Conservation (phyloP, 1,139 yeast genomes). For the Lodderomyces elongisporus region DNA sequence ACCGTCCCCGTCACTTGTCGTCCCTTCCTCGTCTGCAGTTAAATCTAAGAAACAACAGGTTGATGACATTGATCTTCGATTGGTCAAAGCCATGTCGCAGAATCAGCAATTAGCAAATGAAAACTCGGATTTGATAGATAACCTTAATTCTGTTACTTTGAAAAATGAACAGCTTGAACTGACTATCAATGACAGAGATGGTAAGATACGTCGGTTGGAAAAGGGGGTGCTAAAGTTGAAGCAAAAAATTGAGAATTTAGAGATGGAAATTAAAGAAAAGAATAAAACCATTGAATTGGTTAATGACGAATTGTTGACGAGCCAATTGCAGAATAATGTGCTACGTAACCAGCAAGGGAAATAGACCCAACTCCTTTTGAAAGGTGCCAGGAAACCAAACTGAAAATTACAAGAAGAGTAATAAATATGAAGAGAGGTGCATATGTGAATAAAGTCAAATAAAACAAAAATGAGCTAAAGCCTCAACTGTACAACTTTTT, state of each 20-base stretch:
- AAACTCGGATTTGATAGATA: slow-evolving; percentile 16
- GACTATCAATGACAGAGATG: slow-evolving; percentile 12
- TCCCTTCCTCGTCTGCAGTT: background rate
- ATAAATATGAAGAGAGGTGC: too few species aligned
- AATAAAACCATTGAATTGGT: slow-evolving; percentile 54
- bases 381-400: slow-evolving; percentile 10
- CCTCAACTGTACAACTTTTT: too few species aligned
- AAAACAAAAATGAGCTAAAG: too few species aligned
- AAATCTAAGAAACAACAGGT: slow-evolving; percentile 1
- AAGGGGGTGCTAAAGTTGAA: slow-evolving; percentile 21
- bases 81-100: slow-evolving; percentile 8
- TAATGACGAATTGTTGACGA: slow-evolving; percentile 67
- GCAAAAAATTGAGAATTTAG: slow-evolving; percentile 28
- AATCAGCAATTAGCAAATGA: slow-evolving; percentile 12
- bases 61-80: slow-evolving; percentile 1
- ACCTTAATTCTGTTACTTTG: slow-evolving; percentile 23
- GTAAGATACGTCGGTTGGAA: slow-evolving; percentile 18
- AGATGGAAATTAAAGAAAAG: slow-evolving; percentile 49
- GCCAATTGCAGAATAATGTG: slow-evolving; percentile 67
- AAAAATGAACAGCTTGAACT: slow-evolving; percentile 20
- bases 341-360: slow-evolving; percentile 36
- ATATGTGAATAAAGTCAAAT: too few species aligned
- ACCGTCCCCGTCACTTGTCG: slow-evolving; percentile 14
- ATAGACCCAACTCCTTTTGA: too few species aligned
- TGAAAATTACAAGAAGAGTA: background rate